Evolutionary conservation across 1,284 basidiomycete genomes (phyloP).

Genomic region (Pseudomicrostroma phylloplanum): DNA sequence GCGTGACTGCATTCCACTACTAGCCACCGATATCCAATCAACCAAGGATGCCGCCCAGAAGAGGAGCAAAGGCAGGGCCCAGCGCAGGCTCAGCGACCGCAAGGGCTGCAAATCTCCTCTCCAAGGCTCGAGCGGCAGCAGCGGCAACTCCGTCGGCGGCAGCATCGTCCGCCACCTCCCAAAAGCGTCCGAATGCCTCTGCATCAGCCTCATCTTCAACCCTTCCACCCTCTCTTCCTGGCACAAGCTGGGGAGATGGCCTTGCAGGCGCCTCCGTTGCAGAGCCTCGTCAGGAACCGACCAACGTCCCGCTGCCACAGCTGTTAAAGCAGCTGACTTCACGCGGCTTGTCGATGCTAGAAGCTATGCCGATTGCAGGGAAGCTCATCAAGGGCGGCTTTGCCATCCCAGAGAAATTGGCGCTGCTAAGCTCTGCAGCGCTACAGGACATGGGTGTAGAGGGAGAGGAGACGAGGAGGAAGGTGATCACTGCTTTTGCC

Average conservation of each 20-base stretch:
- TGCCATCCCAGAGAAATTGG: conserved; percentile 23
- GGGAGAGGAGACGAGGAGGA: conserved; percentile 27
- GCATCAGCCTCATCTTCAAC: background rate
- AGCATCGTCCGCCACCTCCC: background rate
- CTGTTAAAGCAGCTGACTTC: conserved; percentile 12
- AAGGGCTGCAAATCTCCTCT: conserved; percentile 9
- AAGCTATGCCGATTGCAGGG: conserved; percentile 34
- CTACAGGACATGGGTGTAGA: conserved; percentile 33
- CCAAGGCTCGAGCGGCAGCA: conserved; percentile 11
- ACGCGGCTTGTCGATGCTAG: conserved; percentile 22
- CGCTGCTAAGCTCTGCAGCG: conserved; percentile 24
- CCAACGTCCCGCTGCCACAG: conserved; percentile 7
- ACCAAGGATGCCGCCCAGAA: no score
- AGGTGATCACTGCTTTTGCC: conserved; percentile 30
- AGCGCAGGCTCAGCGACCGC: background rate
- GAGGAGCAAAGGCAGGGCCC: background rate
- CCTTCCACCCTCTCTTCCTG: background rate
- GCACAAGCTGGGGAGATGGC: background rate
- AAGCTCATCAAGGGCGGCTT: conserved; percentile 33
- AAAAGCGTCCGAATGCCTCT: background rate
- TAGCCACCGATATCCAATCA: no score
- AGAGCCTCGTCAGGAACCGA: background rate
- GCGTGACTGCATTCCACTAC: no score
- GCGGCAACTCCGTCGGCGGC: background rate
- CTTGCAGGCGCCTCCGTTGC: no score